Evolutionary conservation across 345 rosid genomes (phyloP).

Genomic region (Syzygium aqueum): DNA sequence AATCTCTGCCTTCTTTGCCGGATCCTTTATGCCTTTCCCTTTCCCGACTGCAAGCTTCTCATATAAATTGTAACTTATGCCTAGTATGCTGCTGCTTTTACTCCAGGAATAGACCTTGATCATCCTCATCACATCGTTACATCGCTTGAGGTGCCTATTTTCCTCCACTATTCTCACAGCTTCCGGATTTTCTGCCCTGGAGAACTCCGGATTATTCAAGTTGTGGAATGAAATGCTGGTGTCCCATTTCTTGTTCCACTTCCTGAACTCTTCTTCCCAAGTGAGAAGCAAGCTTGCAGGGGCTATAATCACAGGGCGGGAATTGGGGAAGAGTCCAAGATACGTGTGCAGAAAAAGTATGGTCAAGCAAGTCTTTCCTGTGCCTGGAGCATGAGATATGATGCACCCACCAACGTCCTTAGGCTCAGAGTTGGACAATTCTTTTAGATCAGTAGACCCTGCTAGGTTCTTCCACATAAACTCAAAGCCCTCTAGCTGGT

Average conservation of each 20-base stretch:
- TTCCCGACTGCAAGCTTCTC: constrained; percentile 38
- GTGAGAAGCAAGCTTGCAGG: constrained; percentile 69
- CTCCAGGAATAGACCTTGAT: constrained; percentile 65
- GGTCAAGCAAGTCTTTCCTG: constrained; percentile 74
- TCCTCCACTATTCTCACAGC: constrained; percentile 12
- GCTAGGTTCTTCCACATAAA: constrained; percentile 74
- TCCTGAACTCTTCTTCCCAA: constrained; percentile 73
- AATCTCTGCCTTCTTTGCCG: not conserved
- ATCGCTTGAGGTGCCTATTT: not conserved
- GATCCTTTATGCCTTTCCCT: not conserved
- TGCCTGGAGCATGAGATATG: constrained; percentile 83
- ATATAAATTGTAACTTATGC: constrained; percentile 52
- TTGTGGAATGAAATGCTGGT: constrained; percentile 47
- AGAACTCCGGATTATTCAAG: constrained; percentile 34
- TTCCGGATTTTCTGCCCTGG: constrained; percentile 27
- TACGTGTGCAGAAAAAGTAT: constrained; percentile 54
- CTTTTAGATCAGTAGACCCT: constrained; percentile 37
- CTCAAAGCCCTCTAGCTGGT: constrained; percentile 76
- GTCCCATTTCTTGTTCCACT: constrained; percentile 65
- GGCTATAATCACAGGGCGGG: constrained; percentile 65
- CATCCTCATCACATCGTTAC: constrained; percentile 14
- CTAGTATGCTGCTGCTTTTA: constrained; percentile 38
- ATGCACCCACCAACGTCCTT: constrained; percentile 50
- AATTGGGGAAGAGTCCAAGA: constrained; percentile 29
- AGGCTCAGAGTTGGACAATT: constrained; percentile 15